Evolutionary conservation across 116 monocot genomes (phyloP).

Genomic region (Papilionanthe hybrid): DNA sequence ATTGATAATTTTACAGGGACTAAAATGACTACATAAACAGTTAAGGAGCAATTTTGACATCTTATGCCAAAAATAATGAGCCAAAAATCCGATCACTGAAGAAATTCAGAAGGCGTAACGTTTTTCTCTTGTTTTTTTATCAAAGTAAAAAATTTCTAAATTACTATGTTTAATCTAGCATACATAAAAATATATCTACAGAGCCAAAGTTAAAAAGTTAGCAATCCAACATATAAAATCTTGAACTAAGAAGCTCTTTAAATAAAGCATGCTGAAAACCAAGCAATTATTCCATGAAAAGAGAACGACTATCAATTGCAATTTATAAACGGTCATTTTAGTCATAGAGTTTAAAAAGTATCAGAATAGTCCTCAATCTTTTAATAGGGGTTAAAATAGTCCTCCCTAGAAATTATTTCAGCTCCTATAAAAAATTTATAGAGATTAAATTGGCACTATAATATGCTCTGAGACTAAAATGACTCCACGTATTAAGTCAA

Average conservation of each 20-base stretch:
- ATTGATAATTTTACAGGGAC: no score
- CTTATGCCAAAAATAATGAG: neutral
- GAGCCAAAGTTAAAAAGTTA: neutral
- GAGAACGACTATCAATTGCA: neutral
- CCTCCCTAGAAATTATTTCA: no score
- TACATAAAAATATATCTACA: neutral
- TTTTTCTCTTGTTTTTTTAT: neutral
- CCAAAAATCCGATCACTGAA: neutral
- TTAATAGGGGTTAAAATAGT: no score
- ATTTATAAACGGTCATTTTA: no score
- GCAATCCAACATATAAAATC: neutral
- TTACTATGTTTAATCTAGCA: neutral
- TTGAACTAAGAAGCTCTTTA: neutral
- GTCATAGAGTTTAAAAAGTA: no score
- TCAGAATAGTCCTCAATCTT: no score
- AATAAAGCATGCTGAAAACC: neutral
- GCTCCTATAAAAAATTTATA: no score
- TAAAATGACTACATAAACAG: no score
- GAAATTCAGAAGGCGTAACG: neutral
- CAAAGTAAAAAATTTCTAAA: neutral
- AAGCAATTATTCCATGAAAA: neutral
- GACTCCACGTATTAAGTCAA: no score
- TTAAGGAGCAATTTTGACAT: no score
- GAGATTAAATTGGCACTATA: no score
- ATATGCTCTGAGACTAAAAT: no score